Evolutionary conservation across 2,329 filamentous ascomycete species (phyloP), one percentile per base, ranked within the genome.

Genomic region (Bipolaris victoriae): DNA sequence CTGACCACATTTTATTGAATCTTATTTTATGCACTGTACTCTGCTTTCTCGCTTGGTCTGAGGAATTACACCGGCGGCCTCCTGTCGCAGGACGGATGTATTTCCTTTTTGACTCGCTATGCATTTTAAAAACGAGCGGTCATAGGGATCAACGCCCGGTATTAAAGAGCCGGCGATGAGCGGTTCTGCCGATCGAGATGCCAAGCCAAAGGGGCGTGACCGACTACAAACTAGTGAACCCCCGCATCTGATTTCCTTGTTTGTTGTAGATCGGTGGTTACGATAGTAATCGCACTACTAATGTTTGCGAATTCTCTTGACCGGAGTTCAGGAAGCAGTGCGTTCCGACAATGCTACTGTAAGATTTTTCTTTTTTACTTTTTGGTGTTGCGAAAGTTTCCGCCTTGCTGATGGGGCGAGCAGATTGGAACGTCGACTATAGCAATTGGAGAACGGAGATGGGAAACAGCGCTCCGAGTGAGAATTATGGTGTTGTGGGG

Each of bases 221-320:
- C 20, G 24, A 43, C 40, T 26, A 43, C 40, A 43, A 29, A 29
- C 46, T 49, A 49, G 46, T 49, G 35, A 49, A 49, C 20, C 46
- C 46, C 46, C 35, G 46, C 46, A 49, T 49, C 20, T 26, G 3
- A 18, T 37, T 37, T 39, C 22, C 46, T 35, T 31, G 35, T 39
- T 13, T 9, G 6, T 10, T 43, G 35, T 26, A 39, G 46, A 49
- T 39, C 35, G 35, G 13, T 47, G 10, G 33, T 16, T 18, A 22
- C 22, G 35, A 49, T 37, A 9, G 15, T 3, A 39, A 37, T 49
- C 22, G 11, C 20, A 39, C 9, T 16, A 26, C 26, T 31, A 31
- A 13, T 11, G 22, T 39, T 39, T n/a, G 33, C 20, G 46, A 39
- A 29, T 29, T 16, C 9, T 39, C 29, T 18, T 35, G 29, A 37